Base-by-base conservation (phyloP, 768 basidiomycete genomes). In the Suillus cothurnatus region DNA sequence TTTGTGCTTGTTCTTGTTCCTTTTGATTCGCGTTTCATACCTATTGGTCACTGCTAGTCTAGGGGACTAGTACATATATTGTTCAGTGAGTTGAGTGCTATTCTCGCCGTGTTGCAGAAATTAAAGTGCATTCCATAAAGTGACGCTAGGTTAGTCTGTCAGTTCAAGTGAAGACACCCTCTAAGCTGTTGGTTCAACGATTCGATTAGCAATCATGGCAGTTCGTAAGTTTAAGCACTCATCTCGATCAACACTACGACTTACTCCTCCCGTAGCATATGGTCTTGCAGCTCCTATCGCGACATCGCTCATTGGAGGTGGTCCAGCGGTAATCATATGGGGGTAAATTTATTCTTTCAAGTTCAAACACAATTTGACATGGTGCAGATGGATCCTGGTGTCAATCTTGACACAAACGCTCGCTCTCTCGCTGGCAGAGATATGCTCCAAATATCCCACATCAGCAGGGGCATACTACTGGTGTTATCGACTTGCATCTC, bases 381-480 rank as follows among this genome's bases (percentile, higher is more conserved):
- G 53, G 28, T 49, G 43, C 17, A 86, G 86, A 31, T 86, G 84
- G 82, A 72, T 86, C 4, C 67, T 85, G 14, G 83, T 88, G 6
- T 85, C 84, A 21, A 45, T 80, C 21, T 73, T 86, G 3, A 82
- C 82, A 0, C 79, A 83, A 65, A 73, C 80, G 0, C 78, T 88
- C 11, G 84, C 86, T 0, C 73, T 84, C 3, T 88, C 87, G 5
- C 74, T 88, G 5, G 86, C 81, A 0, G 87, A 88, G 71, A 85
- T 87, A 38, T 84, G 84, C 52, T 85, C 87, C 4, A 84, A 84
- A 66, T 88, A 86, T 66, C 87, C 87, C 0, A 88, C 86, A 3
- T 85, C 86, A 0, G 86, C 86, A 0, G 87, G 87, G 17, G 84
- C 86, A 1, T 88, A 87, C 68, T 88, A 90, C 68, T 90, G 88